Percentiles rank a stretch among this genome's conserved stretches.
Evolutionary conservation across 345 rosid species (phyloP).

Genomic region (Schrenkiella parvula): DNA sequence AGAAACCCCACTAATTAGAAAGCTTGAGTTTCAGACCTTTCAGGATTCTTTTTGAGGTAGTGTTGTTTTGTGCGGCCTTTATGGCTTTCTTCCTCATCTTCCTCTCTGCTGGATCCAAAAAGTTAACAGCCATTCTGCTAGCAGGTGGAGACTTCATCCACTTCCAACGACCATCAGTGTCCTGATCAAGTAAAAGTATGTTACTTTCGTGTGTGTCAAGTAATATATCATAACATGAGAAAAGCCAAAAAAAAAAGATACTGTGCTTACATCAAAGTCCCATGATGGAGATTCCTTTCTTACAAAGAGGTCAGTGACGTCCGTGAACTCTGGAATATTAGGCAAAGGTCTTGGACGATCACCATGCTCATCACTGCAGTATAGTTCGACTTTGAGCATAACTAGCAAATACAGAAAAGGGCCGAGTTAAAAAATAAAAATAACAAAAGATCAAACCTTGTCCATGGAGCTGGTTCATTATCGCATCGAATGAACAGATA

Average conservation of each 20-base stretch:
- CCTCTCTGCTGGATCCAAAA: conserved; percentile 26
- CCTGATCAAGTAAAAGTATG: conserved; percentile 27
- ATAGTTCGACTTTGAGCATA: not conserved
- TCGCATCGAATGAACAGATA: conserved; percentile 83
- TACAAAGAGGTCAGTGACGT: conserved; percentile 45
- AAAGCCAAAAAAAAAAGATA: not conserved
- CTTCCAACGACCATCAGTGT: conserved; percentile 44
- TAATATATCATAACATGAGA: not conserved
- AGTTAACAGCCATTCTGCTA: conserved; percentile 33
- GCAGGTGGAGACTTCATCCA: conserved; percentile 60
- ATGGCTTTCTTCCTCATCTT: conserved; percentile 24
- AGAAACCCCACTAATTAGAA: not conserved
- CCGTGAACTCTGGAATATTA: conserved; percentile 40
- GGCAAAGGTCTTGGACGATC: conserved; percentile 69
- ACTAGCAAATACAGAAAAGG: not conserved
- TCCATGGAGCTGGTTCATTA: conserved; percentile 73
- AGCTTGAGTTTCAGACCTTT: conserved; percentile 8
- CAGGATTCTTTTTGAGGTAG: conserved; percentile 30
- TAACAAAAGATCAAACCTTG: conserved; percentile 42
- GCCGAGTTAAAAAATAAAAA: not conserved
- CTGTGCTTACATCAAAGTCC: conserved; percentile 57
- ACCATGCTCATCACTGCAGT: conserved; percentile 57
- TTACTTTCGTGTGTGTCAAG: not conserved
- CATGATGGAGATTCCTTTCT: conserved; percentile 59
- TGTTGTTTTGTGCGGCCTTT: conserved; percentile 24